Conservation (phyloP, 2,329 filamentous ascomycete species). For the Scolecobasidium constrictum region DNA sequence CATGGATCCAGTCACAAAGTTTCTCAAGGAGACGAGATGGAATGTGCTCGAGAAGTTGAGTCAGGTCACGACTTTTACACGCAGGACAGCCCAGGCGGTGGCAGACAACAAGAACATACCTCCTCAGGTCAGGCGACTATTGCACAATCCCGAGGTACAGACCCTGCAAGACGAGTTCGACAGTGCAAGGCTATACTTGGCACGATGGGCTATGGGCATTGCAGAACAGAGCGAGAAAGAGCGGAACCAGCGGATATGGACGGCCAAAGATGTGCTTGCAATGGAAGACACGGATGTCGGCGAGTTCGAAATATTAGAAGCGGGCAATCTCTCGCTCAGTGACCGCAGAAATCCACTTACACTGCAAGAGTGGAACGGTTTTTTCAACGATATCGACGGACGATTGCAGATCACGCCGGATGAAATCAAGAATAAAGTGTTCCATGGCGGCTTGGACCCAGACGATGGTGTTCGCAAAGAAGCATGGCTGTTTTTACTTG, state of each 20-base stretch:
- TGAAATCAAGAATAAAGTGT: constrained; percentile 94
- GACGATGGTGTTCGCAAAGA: constrained; percentile 92
- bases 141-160: constrained; percentile 89
- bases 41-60: constrained; percentile 94
- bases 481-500: constrained; percentile 89
- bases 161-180: constrained; percentile 95
- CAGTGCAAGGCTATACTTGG: constrained; percentile 86
- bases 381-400: constrained; percentile 69
- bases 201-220: constrained; percentile 97
- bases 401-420: constrained; percentile 69
- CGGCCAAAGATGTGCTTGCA: constrained; percentile 80
- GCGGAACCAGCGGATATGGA: constrained; percentile 79
- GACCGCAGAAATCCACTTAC: constrained; percentile 70
- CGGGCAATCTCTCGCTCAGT: constrained; percentile 59
- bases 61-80: constrained; percentile 92
- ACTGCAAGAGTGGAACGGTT: constrained; percentile 78
- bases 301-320: constrained; percentile 85
- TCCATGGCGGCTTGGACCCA: constrained; percentile 81
- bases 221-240: constrained; percentile 93
- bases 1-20: constrained; percentile 90
- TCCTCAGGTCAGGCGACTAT: constrained; percentile 71
- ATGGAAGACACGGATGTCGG: constrained; percentile 92
- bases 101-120: constrained; percentile 86
- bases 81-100: constrained; percentile 82
- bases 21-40: constrained; percentile 91